Evolutionary conservation across 148 eudicot species (phyloP).

Genomic region (Beta vulgaris): DNA sequence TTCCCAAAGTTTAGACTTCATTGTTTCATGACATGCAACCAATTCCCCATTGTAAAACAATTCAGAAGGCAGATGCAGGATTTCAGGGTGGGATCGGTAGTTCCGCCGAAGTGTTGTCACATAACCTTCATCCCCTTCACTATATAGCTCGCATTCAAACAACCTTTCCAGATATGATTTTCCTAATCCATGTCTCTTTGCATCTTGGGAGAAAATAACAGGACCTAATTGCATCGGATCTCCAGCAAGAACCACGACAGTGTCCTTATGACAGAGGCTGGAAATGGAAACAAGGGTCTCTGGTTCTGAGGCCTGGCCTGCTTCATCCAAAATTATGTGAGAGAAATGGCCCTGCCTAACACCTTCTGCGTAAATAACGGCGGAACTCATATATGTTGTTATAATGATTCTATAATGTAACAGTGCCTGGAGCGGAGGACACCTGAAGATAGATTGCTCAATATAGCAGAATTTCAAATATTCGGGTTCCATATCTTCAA

Average conservation of each 20-base stretch:
- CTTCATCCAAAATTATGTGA: constrained; percentile 88
- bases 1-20: constrained; percentile 36
- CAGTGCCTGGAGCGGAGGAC: constrained; percentile 48
- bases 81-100: constrained; percentile 77
- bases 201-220: constrained; percentile 62
- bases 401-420: constrained; percentile 50
- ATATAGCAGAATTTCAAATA: constrained; percentile 40
- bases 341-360: constrained; percentile 64
- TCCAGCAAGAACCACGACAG: constrained; percentile 89
- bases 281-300: constrained; percentile 92
- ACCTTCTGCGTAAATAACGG: constrained; percentile 65
- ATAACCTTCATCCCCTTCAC: constrained; percentile 49
- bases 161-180: constrained; percentile 72
- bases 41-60: constrained; percentile 67
- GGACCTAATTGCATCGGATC: constrained; percentile 96
- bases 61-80: constrained; percentile 69
- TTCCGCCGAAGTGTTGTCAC: constrained; percentile 68
- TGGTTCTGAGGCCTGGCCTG: constrained; percentile 98
- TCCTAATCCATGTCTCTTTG: constrained; percentile 66
- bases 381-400: constrained; percentile 77
- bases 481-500: constrained; percentile 59
- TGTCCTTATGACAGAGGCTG: constrained; percentile 40
- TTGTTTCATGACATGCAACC: constrained; percentile 49
- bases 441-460: constrained; percentile 50
- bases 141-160: constrained; percentile 52